Evolutionary conservation across 2,329 filamentous ascomycete species (phyloP).

Genomic region (Pleomassaria siparia): DNA sequence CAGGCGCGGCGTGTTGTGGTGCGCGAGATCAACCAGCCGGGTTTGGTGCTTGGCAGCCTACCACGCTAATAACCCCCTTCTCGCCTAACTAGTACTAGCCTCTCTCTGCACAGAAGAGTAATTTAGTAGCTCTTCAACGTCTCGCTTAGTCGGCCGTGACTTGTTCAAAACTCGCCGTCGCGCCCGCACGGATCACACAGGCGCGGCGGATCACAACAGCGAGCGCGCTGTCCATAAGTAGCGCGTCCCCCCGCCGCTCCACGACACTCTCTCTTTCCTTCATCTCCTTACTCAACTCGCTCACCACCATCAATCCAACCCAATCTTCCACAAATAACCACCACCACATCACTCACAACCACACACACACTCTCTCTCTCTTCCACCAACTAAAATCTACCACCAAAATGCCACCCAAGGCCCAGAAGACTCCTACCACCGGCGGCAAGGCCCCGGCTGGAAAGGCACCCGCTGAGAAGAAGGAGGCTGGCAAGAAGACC

Average conservation of each 20-base stretch:
- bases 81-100: too few relatives aligned
- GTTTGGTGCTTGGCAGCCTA: constrained; percentile 24
- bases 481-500: constrained; percentile 99
- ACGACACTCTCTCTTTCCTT: constrained; percentile 42
- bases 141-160: constrained; percentile 5
- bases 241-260: constrained; percentile 45
- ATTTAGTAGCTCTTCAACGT: too few relatives aligned
- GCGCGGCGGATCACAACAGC: constrained; percentile 44
- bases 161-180: too few relatives aligned
- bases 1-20: constrained; percentile 41
- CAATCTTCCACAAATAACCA: constrained; percentile 35
- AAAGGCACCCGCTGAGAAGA: constrained; percentile 91
- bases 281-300: constrained; percentile 43
- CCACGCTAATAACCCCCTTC: constrained; percentile 1
- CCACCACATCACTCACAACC: too few relatives aligned
- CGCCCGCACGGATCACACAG: constrained; percentile 33
- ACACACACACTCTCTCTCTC: constrained; percentile 13
- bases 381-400: constrained; percentile 12
- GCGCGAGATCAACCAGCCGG: constrained; percentile 43
- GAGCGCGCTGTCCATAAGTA: constrained; percentile 45
- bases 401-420: constrained; percentile 90
- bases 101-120: too few relatives aligned
- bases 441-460: constrained; percentile 88
- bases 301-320: constrained; percentile 12
- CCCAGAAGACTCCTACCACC: constrained; percentile 94